These are phyloP conservation scores for Stenocarpella maydis DNA, from an alignment of 2,329 filamentous ascomycete species.

Conservation along the genomic window DNA sequence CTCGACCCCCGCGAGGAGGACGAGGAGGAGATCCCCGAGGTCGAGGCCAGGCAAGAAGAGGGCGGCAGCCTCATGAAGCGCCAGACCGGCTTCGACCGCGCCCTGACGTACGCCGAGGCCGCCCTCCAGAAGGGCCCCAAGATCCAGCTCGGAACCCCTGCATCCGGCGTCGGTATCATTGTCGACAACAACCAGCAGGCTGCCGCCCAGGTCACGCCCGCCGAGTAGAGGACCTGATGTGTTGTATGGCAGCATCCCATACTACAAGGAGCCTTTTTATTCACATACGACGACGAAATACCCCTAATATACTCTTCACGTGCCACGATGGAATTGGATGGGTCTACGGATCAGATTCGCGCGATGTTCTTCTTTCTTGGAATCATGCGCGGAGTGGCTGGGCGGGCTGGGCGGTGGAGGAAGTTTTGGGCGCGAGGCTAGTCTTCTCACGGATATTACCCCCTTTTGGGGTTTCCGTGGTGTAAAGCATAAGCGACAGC, in stretches of 20 bases:
- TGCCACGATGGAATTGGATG: slow-evolving; percentile 7
- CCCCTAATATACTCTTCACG: slow-evolving; percentile 9
- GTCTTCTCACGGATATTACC: slow-evolving; percentile 8
- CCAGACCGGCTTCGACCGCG: slow-evolving; percentile 52
- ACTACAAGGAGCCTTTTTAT: background rate
- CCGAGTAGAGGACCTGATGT: background rate
- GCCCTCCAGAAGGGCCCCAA: slow-evolving; percentile 50
- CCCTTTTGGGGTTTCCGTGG: background rate
- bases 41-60: slow-evolving; percentile 25
- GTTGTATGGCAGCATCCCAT: background rate
- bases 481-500: slow-evolving; percentile 20
- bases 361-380: background rate
- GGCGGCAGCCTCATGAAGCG: slow-evolving; percentile 41
- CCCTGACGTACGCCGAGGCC: slow-evolving; percentile 49
- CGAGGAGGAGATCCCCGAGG: slow-evolving; percentile 9
- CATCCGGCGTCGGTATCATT: slow-evolving; percentile 51
- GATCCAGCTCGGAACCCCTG: slow-evolving; percentile 51
- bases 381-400: slow-evolving; percentile 17
- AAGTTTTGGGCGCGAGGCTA: background rate
- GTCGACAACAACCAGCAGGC: slow-evolving; percentile 45
- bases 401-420: background rate
- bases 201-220: slow-evolving; percentile 27
- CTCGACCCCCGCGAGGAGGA: slow-evolving; percentile 29
- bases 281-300: background rate
- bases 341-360: background rate